Base-by-base conservation (phyloP, 2,329 filamentous ascomycete species). In the Hymenoscyphus repandus region DNA sequence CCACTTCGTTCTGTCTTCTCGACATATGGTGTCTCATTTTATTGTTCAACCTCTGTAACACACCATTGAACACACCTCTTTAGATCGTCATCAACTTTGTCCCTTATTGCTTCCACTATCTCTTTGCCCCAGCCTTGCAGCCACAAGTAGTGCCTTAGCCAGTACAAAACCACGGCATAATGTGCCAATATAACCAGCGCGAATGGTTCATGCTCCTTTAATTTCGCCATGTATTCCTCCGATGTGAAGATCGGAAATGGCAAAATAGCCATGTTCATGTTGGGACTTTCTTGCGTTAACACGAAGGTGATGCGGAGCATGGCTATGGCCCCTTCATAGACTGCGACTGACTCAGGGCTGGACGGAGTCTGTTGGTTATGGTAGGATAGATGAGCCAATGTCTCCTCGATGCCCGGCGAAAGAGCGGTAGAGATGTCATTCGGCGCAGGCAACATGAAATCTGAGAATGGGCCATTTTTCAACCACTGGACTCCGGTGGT, bases 111-210 rank as follows among this genome's bases (percentile, higher is more conserved):
- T n/a, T 50, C 31, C n/a, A 58, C 39, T 27, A 58, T 44, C n/a
- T 52, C 47, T 7, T 45, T 41, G 2, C 55, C 55, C 55, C 55
- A 58, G 1, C 40, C 44, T 20, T 39, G 22, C 12, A 49, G 33
- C 55, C 55, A 58, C 22, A 55, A 22, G 31, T 42, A 15, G 18
- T 47, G 36, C 39, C 50, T 37, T n/a, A 48, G 12, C 47, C 47
- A 46, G 46, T 52, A 30, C 3, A 58, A 31, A 10, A 56, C n/a
- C 11, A 56, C 53, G n/a, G 39, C 50, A 47, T 53, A 52, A 30
- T 56, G 41, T 10, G 53, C 53, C 12, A 58, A 13, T 22, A 56
- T 48, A 6, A 49, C 50, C 22, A 58, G 33, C 4, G 55, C 53
- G 34, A 56, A 33, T 15, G 48, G 45, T 9, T 52, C 45, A 1